Conservation (phyloP, 2,329 filamentous ascomycete species). For the Venturia oleaginea region DNA sequence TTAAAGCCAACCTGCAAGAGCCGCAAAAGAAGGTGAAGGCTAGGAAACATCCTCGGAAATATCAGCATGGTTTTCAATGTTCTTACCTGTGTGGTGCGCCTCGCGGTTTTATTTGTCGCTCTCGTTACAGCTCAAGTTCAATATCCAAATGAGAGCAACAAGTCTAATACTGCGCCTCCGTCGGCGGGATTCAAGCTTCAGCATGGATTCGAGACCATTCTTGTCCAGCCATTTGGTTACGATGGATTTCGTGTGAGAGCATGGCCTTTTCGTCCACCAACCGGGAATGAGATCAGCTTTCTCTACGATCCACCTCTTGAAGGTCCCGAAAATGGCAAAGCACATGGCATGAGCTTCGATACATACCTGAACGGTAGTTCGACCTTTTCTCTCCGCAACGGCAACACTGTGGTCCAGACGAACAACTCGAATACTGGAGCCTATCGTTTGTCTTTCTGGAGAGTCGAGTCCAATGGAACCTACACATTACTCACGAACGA, state of each 20-base stretch:
- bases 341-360: conserved; percentile 26
- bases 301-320: conserved; percentile 32
- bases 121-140: not conserved
- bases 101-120: not conserved
- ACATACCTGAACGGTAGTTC: conserved; percentile 25
- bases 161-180: conserved; percentile 15
- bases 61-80: not conserved
- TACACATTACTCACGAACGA: conserved; percentile 45
- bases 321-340: conserved; percentile 26
- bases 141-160: not conserved
- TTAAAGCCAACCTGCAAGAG: not conserved
- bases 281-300: conserved; percentile 29
- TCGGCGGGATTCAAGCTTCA: conserved; percentile 26
- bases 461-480: conserved; percentile 28
- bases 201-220: conserved; percentile 31
- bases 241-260: conserved; percentile 33
- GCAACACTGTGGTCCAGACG: conserved; percentile 27
- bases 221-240: conserved; percentile 32
- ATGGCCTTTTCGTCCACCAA: conserved; percentile 29
- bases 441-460: conserved; percentile 25
- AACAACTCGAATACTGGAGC: conserved; percentile 20
- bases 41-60: too few species aligned
- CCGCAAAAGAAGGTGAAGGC: not conserved
- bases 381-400: conserved; percentile 26
- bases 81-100: not conserved